Base-by-base conservation (phyloP, 2,329 filamentous ascomycete genomes). In the Lachnellula arida region DNA sequence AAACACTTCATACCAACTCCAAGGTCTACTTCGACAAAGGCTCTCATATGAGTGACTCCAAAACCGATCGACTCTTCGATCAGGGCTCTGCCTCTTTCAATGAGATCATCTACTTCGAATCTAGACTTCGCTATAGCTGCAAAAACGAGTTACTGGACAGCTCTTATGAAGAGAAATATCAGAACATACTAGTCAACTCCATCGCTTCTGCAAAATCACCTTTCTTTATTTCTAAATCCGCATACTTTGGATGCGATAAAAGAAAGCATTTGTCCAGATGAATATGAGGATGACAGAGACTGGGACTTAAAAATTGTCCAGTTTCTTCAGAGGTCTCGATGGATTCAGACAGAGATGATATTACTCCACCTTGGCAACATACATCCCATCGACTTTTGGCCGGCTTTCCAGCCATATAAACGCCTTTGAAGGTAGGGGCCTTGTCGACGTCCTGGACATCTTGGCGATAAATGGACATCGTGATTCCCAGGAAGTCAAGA, bases 221-320 rank as follows among this genome's bases (percentile, higher is more conserved):
- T 3, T 74, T 74, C 47, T 76, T 67, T 15, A 87, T 82, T 40
- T 81, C 76, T 14, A 88, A 74, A 62, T 87, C 78, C 2, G 76
- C 72, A 69, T 85, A 88, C 64, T 77, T 78, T 4, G 80, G 77
- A 61, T 82, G 76, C 19, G 75, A 81, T 9, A 86, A 74, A 28
- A 86, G 70, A 62, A 81, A 86, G 40, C 81, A 78, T 65, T 86
- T 86, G 70, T 90, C 87, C 28, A 90, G 75, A 65, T 90, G 87
- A 50, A 90, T 81, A 62, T 90, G 87, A 7, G 87, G 85, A 65
- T 90, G 87, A 61, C 85, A 88, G 3, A 90, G 76, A 8, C 79
- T 76, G 3, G 84, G 82, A 19, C 74, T 71, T 11, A 82, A 63
- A 1, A 82, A 69, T 25, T 56, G 47, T 23, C 12, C 57, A n/a